Percentiles rank a stretch among this genome's conserved stretches.
Evolutionary conservation across 371 early-diverging fungal species (phyloP).

Genomic region (Dichotomocladium elegans): DNA sequence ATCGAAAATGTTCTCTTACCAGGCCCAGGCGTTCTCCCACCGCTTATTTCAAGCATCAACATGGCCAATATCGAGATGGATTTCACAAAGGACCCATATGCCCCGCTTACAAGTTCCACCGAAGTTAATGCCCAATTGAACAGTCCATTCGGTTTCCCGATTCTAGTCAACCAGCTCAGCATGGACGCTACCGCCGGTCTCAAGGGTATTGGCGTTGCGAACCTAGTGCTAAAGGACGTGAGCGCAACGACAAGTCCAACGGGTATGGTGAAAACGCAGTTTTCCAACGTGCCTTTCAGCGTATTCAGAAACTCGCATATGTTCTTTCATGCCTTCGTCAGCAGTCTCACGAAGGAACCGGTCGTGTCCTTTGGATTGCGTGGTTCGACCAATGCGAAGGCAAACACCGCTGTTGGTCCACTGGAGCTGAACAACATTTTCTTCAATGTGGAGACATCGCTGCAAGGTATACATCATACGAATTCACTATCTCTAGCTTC

Average conservation of each 20-base stretch:
- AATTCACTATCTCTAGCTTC: conserved; percentile 9
- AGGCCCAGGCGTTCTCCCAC: conserved; percentile 29
- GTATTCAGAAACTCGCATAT: conserved; percentile 23
- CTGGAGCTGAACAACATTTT: conserved; percentile 35
- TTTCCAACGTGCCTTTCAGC: conserved; percentile 36
- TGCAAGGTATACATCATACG: conserved; percentile 37
- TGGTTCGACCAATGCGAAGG: conserved; percentile 43
- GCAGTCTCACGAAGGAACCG: conserved; percentile 28
- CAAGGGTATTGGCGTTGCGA: conserved; percentile 33
- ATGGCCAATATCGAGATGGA: conserved; percentile 47
- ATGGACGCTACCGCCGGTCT: conserved; percentile 36
- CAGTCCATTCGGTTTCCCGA: conserved; percentile 53
- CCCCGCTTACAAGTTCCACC: conserved; percentile 42
- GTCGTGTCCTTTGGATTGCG: conserved; percentile 35
- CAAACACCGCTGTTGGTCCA: conserved; percentile 44
- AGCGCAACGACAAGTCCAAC: conserved; percentile 37
- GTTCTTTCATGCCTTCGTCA: conserved; percentile 41
- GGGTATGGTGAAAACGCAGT: conserved; percentile 32
- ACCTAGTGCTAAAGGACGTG: conserved; percentile 37
- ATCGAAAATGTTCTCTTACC: conserved; percentile 49
- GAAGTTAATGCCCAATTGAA: conserved; percentile 40
- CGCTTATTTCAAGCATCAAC: conserved; percentile 39
- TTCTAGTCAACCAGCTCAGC: conserved; percentile 37
- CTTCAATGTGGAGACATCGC: conserved; percentile 37
- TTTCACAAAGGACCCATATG: conserved; percentile 50